These are phyloP conservation scores for Hypoxylon sp. DNA, from an alignment of 2,329 filamentous ascomycete species.

Conservation along the genomic window DNA sequence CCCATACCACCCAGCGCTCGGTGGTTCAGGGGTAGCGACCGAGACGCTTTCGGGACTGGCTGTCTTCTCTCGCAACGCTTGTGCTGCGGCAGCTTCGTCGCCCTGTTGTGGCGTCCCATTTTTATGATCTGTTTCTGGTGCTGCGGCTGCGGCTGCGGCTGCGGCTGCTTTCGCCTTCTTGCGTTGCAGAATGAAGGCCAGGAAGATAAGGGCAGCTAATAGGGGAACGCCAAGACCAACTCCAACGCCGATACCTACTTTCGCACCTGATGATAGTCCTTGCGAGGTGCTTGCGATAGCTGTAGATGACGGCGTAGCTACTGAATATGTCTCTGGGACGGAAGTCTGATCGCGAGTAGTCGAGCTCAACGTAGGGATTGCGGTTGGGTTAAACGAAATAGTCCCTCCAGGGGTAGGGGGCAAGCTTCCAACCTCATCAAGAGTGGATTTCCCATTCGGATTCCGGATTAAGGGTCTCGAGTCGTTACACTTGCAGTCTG, in stretches of 20 bases:
- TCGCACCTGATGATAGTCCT: constrained; percentile 41
- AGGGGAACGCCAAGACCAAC: constrained; percentile 45
- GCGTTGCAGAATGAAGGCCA: constrained; percentile 40
- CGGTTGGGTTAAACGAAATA: constrained; percentile 49
- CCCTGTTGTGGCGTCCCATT: constrained; percentile 12
- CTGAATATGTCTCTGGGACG: not conserved
- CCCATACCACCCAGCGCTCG: constrained; percentile 36
- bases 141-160: not conserved
- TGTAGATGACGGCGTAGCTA: constrained; percentile 25
- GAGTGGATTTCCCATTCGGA: constrained; percentile 45
- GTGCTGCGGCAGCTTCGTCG: constrained; percentile 6
- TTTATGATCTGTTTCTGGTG: constrained; percentile 4
- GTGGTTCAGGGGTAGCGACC: constrained; percentile 23
- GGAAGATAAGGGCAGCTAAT: constrained; percentile 33
- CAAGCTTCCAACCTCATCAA: constrained; percentile 44
- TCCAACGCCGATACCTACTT: constrained; percentile 46
- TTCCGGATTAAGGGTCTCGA: constrained; percentile 46
- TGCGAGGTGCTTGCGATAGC: constrained; percentile 9
- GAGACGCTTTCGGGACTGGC: constrained; percentile 26
- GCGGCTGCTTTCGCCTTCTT: constrained; percentile 26
- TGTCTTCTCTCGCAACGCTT: constrained; percentile 21
- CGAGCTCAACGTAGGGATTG: constrained; percentile 38
- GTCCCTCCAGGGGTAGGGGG: constrained; percentile 48
- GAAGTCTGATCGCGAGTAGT: constrained; percentile 6
- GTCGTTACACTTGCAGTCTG: constrained; percentile 47